These are phyloP conservation scores for Plantago ovata DNA, from an alignment of 257 asterid species.

Conservation along the genomic window DNA sequence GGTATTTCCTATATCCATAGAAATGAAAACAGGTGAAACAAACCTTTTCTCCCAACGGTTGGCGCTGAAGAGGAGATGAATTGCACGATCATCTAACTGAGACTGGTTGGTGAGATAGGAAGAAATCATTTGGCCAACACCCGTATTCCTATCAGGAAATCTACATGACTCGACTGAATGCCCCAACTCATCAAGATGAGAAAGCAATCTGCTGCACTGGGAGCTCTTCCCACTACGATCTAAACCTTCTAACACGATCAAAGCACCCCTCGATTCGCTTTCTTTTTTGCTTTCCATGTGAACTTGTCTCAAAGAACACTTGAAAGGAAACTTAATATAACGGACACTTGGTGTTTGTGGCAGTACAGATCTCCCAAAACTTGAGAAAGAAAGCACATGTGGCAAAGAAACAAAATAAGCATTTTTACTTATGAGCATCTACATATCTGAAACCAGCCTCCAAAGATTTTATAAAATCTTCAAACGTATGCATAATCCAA, in stretches of 20 bases:
- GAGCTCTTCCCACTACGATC: constrained; percentile 94
- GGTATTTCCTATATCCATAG: not conserved
- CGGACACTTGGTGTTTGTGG: constrained; percentile 23
- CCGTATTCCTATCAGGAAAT: constrained; percentile 90
- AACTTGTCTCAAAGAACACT: constrained; percentile 45
- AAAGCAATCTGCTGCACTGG: constrained; percentile 58
- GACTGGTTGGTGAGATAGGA: constrained; percentile 77
- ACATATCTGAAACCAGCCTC: too few relatives aligned
- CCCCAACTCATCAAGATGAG: constrained; percentile 57
- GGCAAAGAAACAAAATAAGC: not conserved
- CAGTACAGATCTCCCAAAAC: constrained; percentile 28
- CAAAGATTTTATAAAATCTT: not conserved
- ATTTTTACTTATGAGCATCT: too few relatives aligned
- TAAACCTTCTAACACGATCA: constrained; percentile 89
- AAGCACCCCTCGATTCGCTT: constrained; percentile 69
- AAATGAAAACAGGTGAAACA: not conserved
- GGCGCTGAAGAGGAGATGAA: constrained; percentile 93
- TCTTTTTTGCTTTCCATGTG: constrained; percentile 57
- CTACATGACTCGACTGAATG: constrained; percentile 83
- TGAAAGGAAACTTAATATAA: constrained; percentile 34
- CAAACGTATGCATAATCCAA: not conserved
- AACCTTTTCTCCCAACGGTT: constrained; percentile 98
- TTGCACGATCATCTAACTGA: constrained; percentile 78
- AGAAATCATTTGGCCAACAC: constrained; percentile 93
- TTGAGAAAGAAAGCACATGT: constrained; percentile 25